A percentile compares a stretch with the other conserved stretches of the same genome.
Evolutionary conservation across 108 stramenopile genomes (phyloP).

Genomic region (Nitzschia putrida): DNA sequence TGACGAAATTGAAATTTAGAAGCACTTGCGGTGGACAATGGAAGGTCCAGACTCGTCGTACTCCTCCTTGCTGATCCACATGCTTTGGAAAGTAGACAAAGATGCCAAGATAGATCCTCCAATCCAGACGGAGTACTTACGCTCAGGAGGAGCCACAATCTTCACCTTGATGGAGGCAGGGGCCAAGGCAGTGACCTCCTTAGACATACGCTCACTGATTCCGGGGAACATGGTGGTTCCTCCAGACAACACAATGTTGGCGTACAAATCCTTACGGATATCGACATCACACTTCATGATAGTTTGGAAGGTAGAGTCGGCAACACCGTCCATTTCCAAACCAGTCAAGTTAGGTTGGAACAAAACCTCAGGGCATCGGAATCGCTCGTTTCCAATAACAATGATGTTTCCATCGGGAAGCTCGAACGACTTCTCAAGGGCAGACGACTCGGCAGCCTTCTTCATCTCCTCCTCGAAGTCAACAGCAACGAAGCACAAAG

Average conservation of each 20-base stretch:
- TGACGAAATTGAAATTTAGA: too few species aligned
- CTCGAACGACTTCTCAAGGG: constrained; percentile 92
- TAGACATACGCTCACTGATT: constrained; percentile 98
- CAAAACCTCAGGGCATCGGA: constrained; percentile 92
- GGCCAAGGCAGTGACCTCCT: constrained; percentile 96
- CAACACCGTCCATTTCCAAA: constrained; percentile 96
- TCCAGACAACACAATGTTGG: constrained; percentile 93
- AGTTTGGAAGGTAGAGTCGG: constrained; percentile 98
- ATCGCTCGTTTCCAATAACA: constrained; percentile 92
- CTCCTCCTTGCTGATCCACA: constrained; percentile 99
- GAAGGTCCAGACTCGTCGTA: constrained; percentile 99
- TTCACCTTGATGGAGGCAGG: constrained; percentile 97
- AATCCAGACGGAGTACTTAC: constrained; percentile 98
- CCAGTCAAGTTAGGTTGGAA: constrained; percentile 97
- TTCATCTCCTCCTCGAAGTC: constrained; percentile 94
- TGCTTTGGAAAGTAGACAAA: constrained; percentile 98
- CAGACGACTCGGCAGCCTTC: constrained; percentile 90
- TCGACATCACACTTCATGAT: constrained; percentile 99
- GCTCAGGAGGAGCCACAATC: constrained; percentile 99
- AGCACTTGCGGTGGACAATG: constrained; percentile 99
- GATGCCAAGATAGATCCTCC: constrained; percentile 98
- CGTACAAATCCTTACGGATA: constrained; percentile 96
- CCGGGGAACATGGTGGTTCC: constrained; percentile 99
- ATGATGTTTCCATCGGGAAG: constrained; percentile 94
- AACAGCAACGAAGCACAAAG: constrained; percentile 88